Percentiles rank a stretch among this genome's conserved stretches.
These are phyloP conservation scores for Penicillium coprophilum DNA, from an alignment of 495 filamentous ascomycete genomes.

Conservation along the genomic window DNA sequence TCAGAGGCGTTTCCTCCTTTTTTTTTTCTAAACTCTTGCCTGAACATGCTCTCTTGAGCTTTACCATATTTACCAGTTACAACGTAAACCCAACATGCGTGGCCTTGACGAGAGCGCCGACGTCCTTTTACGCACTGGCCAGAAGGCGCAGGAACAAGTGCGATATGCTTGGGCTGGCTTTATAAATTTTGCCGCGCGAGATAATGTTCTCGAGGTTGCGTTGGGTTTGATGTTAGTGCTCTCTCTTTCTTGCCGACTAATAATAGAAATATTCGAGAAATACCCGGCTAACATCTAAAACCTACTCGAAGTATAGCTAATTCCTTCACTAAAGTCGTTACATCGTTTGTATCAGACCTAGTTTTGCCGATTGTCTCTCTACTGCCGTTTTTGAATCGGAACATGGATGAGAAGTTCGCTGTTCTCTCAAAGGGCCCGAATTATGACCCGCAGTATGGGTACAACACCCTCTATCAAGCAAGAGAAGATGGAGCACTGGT, in stretches of 20 bases:
- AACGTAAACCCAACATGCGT: constrained; percentile 25
- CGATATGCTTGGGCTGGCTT: constrained; percentile 59
- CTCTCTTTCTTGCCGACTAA: not conserved
- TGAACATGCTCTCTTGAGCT: not conserved
- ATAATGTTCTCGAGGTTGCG: constrained; percentile 75
- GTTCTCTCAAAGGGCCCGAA: constrained; percentile 58
- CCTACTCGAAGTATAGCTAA: constrained; percentile 56
- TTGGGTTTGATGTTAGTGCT: constrained; percentile 66
- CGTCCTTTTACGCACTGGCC: constrained; percentile 26
- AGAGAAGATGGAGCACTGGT: constrained; percentile 69
- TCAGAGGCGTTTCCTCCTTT: not conserved
- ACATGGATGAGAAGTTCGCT: constrained; percentile 75
- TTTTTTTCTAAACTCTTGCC: not conserved
- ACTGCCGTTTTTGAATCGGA: constrained; percentile 65
- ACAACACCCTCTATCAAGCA: constrained; percentile 69
- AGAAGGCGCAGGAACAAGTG: constrained; percentile 35
- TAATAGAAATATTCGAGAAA: not conserved
- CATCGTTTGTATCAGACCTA: constrained; percentile 70
- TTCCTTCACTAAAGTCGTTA: constrained; percentile 70
- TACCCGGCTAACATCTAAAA: not conserved
- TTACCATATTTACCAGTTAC: not conserved
- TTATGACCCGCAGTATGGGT: constrained; percentile 46
- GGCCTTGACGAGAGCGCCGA: constrained; percentile 34
- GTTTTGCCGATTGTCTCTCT: constrained; percentile 67
- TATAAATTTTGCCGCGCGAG: constrained; percentile 67